Base-by-base conservation (phyloP, 139 green algal species). In the Pleodorina starrii region DNA sequence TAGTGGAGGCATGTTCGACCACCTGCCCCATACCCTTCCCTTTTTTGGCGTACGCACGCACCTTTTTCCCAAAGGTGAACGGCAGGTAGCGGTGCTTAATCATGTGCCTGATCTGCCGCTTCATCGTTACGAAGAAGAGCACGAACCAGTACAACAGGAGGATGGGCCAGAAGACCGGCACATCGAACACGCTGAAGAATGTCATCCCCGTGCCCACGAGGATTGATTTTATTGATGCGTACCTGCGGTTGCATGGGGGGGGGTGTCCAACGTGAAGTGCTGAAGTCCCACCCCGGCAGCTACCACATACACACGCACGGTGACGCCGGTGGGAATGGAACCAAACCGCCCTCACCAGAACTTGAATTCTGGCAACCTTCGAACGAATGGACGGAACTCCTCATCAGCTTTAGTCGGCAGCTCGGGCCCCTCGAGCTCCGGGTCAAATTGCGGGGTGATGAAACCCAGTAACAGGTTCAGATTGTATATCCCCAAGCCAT, bases 121-220 rank as follows among this genome's bases (percentile, higher is more conserved):
- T 99, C 98, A 99, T 99, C 7, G 98, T 99, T 11, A 99, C 94
- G 54, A 97, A 95, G 88, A 99, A 98, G 14, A 99, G 94, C 48
- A 99, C 93, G 19, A 80, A 92, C 83, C 95, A 99, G 91, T 99
- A 99, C 32, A 99, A 75, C 40, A 99, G 89, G 74, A 99, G 94
- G 81, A 99, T 99, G 46, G 98, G 98, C 98, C 98, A 99, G 91
- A 99, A 99, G 1, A 99, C 98, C 12, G 98, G 98, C n/a, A 99
- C 95, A 77, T 99, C 98, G 89, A 99, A 98, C 19, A 98, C 78
- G 1, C 93, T 92, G 91, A 99, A 99, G 85, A 99, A 98, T 1
- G 98, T 99, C 89, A 98, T 95, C 6, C 57, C 69, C 69, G 98
- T 96, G 3, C 96, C 98, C 0, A 99, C 89, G 14, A 97, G 43